Conservation (phyloP, 2,329 filamentous ascomycete species). For the Curvularia eragrostidis region DNA sequence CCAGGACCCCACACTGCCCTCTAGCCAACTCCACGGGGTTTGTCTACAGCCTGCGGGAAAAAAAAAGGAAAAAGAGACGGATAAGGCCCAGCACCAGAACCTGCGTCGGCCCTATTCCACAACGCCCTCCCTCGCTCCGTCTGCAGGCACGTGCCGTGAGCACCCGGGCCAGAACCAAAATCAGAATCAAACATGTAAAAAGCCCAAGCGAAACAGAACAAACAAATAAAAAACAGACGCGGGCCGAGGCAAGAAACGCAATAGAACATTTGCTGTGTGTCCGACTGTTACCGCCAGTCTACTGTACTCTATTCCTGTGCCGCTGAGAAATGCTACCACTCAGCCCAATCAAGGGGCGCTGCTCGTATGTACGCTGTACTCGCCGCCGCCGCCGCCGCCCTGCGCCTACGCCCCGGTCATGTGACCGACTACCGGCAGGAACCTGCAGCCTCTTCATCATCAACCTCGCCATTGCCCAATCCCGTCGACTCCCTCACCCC, state of each 20-base stretch:
- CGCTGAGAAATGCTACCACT: slow-evolving; percentile 15
- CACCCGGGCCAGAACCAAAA: too few species aligned
- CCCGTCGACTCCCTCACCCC: too few species aligned
- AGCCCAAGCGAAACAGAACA: too few species aligned
- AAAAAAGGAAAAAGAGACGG: not conserved
- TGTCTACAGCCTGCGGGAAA: slow-evolving; percentile 8
- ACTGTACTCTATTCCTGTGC: slow-evolving; percentile 22
- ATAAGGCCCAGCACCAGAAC: not conserved
- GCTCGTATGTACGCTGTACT: slow-evolving; percentile 28
- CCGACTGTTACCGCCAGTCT: too few species aligned
- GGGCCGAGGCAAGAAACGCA: too few species aligned
- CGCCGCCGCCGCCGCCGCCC: too few species aligned
- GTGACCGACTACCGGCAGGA: slow-evolving; percentile 17
- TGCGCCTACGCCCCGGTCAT: slow-evolving; percentile 7
- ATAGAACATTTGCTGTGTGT: too few species aligned
- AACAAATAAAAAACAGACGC: too few species aligned
- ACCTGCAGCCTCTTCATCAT: slow-evolving; percentile 27
- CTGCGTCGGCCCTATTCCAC: slow-evolving; percentile 6
- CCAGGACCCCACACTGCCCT: slow-evolving; percentile 12
- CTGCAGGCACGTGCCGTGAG: too few species aligned
- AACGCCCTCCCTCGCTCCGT: too few species aligned
- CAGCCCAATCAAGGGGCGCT: slow-evolving; percentile 3
- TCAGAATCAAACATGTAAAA: too few species aligned
- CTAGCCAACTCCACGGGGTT: slow-evolving; percentile 18
- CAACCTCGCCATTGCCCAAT: slow-evolving; percentile 37